Base-by-base conservation (phyloP, 2,329 filamentous ascomycete genomes). In the Emmonsia crescens region DNA sequence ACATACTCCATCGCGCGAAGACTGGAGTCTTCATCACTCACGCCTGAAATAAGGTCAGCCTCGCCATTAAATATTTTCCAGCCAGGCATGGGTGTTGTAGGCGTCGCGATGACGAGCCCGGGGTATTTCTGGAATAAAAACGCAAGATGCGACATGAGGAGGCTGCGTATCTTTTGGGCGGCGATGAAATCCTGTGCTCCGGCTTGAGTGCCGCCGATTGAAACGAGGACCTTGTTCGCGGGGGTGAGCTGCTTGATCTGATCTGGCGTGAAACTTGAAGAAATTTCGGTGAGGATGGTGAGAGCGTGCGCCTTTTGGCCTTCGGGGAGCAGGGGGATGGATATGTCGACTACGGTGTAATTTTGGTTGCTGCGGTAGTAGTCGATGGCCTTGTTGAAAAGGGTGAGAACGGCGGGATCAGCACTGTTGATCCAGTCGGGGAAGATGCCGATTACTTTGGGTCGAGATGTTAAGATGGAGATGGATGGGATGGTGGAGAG, bases 1-100 rank as follows among this genome's bases (percentile, higher is more conserved):
- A 89, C 85, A 74, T 90, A 96, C 73, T 87, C 84, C 90, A 96
- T 96, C 70, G 84, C 89, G 31, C 83, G 79, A n/a, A 96, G 77
- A 19, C 84, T 86, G 64, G 77, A 79, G 71, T 94, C 91, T 0
- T 82, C 86, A 72, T 96, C 88, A 44, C 82, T 86, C 66, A 90
- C 78, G 2, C 92, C 92, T 55, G 79, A 75, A 8, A 70, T 66
- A 4, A 85, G 71, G 68, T 91, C 85, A n/a, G 77, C 77, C 19
- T 85, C 77, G 48, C 89, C 86, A 9, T 77, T 80, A 1, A 79
- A 74, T 12, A 86, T 84, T 49, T 83, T 83, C 88, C 89, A 95
- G 12, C 91, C 91, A 0, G 85, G 80, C 63, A 88, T 82, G 0
- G 91, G 89, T 3, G 85, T 84, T 0, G 90, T 91, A 0, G 92